Base-by-base conservation (phyloP, 164 flowering plant species). In the Piper betle region DNA sequence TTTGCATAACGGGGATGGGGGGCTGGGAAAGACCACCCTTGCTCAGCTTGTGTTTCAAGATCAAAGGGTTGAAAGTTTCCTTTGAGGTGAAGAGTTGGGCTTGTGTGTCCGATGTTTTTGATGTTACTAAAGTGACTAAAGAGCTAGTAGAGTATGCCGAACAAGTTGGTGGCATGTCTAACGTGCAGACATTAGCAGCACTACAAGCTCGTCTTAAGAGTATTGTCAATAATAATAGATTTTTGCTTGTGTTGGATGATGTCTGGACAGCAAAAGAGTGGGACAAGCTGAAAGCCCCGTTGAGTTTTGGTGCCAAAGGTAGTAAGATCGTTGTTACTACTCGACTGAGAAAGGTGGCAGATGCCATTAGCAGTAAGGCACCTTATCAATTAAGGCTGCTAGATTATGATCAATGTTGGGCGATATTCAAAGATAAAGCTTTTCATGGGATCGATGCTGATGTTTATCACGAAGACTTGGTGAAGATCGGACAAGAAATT, bases 291-390 rank as follows among this genome's bases (percentile, higher is more conserved):
- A 7, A 53, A 39, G 46, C 19, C 17, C 42, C 50, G 6, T 53
- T 62, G 1, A 2, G 16, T 4, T 53, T 11, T 62, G 56, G 57
- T 5, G 56, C 40, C 1, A 54, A 38, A 20, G 73, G 76, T 10
- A 63, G 70, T 38, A 39, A 39, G 38, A 43, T 64, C 4, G 8
- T 69, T 3, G 41, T 73, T 12, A 73, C 76, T 2, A 73, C 76
- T 4, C 55, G 73, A 0, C 33, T 1, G 46, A 12, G 19, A n/a
- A 40, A 41, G 18, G 71, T 69, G 20, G 70, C 71, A 6, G 11
- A 6, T 6, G 55, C 52, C 2, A 53, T 61, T 46, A 60, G 66
- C 13, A 62, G 53, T 0, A 20, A 4, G 15, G 11, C 7, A 0
- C n/a, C 67, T 0, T 20, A 62, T 25, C 4, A 18, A 0, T 39